Evolutionary conservation across 2,329 filamentous ascomycete species (phyloP).

Genomic region (Xylariaceae sp.): DNA sequence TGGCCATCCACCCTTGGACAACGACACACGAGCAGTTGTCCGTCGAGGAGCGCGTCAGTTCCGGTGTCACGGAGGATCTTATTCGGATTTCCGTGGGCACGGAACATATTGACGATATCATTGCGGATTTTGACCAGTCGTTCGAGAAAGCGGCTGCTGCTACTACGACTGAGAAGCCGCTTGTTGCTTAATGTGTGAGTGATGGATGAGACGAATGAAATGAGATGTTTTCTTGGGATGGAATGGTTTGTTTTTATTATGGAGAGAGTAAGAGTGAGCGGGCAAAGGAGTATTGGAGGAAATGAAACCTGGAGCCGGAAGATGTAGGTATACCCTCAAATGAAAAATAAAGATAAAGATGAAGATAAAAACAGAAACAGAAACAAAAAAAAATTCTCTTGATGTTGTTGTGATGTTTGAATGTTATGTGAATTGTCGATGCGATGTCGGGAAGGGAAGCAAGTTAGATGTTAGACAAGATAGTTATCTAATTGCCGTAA

Average conservation of each 20-base stretch:
- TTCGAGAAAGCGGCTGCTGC: slow-evolving; percentile 58
- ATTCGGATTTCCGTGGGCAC: slow-evolving; percentile 94
- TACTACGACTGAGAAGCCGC: slow-evolving; percentile 36
- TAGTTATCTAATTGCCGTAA: too few species aligned
- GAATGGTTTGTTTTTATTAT: not conserved
- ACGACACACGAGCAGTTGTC: slow-evolving; percentile 91
- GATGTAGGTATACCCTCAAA: too few species aligned
- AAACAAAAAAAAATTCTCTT: too few species aligned
- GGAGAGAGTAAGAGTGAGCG: not conserved
- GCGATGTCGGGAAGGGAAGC: too few species aligned
- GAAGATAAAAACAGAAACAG: too few species aligned
- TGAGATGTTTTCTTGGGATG: not conserved
- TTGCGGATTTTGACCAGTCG: slow-evolving; percentile 88
- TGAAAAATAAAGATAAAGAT: too few species aligned
- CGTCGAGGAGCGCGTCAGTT: slow-evolving; percentile 68
- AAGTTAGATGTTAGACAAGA: too few species aligned
- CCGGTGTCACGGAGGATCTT: slow-evolving; percentile 82
- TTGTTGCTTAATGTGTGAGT: slow-evolving; percentile 30
- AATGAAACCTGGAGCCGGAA: too few species aligned
- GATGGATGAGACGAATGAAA: not conserved
- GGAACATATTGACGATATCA: slow-evolving; percentile 96
- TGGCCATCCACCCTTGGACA: slow-evolving; percentile 92
- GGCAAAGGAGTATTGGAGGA: not conserved
- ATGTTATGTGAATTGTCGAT: too few species aligned
- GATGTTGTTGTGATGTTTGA: too few species aligned